Conservation (phyloP, 73 alveolate species). For the Urostyla sp. region DNA sequence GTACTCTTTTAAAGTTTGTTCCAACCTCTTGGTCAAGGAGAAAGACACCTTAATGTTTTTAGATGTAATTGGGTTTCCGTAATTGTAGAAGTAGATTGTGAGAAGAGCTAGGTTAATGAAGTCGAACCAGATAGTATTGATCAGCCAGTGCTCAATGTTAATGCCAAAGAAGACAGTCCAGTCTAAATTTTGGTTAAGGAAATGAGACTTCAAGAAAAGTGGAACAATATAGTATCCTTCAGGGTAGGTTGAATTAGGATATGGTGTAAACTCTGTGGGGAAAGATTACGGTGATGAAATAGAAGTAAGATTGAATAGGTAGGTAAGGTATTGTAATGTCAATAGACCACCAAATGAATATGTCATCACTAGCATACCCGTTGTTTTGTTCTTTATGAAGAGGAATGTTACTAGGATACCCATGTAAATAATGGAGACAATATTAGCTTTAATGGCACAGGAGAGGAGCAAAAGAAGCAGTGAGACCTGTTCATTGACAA, state of each 20-base stretch:
- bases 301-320: conserved; percentile 18
- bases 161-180: conserved; percentile 53
- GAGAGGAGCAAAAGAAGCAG: conserved; percentile 14
- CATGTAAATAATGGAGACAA: conserved; percentile 25
- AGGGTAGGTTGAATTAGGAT: conserved; percentile 10
- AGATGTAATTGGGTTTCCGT: conserved; percentile 35
- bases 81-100: conserved; percentile 48
- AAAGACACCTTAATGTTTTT: conserved; percentile 30
- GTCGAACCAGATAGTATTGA: conserved; percentile 52
- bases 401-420: conserved; percentile 33
- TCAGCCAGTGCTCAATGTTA: conserved; percentile 10
- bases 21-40: conserved; percentile 10
- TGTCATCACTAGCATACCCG: conserved; percentile 39
- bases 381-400: conserved; percentile 33
- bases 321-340: conserved; percentile 1
- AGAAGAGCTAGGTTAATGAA: conserved; percentile 40
- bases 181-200: conserved; percentile 20
- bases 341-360: conserved; percentile 8
- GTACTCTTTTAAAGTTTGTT: background rate
- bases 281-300: conserved; percentile 7
- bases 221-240: conserved; percentile 30
- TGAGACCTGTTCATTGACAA: conserved; percentile 23
- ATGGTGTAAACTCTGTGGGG: conserved; percentile 19
- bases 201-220: conserved; percentile 13
- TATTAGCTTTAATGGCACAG: conserved; percentile 33